Conservation (phyloP, 257 asterid genomes). For the Rhazya stricta region DNA sequence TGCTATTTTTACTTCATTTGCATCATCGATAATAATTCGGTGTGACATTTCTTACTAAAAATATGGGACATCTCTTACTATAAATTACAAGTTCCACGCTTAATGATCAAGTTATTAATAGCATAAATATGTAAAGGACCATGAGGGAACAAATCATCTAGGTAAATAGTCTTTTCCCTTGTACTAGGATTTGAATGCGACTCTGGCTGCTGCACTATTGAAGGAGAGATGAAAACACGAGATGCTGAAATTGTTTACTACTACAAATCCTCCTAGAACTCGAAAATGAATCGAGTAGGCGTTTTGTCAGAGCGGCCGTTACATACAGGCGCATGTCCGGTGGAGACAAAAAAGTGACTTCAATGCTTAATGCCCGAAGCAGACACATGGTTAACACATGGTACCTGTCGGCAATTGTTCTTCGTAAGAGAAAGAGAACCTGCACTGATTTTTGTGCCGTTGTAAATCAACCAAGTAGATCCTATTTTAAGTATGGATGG, state of each 20-base stretch:
- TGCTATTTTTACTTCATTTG: not conserved
- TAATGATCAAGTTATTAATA: no score
- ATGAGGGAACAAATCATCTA: no score
- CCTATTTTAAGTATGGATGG: no score
- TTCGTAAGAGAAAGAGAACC: no score
- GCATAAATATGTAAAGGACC: no score
- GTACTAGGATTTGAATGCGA: not conserved
- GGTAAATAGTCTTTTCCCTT: not conserved
- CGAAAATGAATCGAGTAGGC: no score
- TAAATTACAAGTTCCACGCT: no score
- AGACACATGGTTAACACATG: not conserved
- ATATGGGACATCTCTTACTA: no score
- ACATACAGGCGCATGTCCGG: not conserved
- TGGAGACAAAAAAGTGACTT: not conserved
- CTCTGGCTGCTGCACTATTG: not conserved
- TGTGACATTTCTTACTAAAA: no score
- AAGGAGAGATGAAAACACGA: not conserved
- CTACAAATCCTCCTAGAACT: not conserved
- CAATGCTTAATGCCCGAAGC: not conserved
- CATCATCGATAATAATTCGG: not conserved
- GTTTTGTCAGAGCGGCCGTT: no score
- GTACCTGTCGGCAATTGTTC: not conserved
- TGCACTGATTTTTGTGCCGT: no score
- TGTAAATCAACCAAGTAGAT: no score
- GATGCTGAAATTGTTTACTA: not conserved